Evolutionary conservation across 345 rosid genomes (phyloP), one percentile per base, ranked within the genome.

Genomic region (Odontarrhena argentea): DNA sequence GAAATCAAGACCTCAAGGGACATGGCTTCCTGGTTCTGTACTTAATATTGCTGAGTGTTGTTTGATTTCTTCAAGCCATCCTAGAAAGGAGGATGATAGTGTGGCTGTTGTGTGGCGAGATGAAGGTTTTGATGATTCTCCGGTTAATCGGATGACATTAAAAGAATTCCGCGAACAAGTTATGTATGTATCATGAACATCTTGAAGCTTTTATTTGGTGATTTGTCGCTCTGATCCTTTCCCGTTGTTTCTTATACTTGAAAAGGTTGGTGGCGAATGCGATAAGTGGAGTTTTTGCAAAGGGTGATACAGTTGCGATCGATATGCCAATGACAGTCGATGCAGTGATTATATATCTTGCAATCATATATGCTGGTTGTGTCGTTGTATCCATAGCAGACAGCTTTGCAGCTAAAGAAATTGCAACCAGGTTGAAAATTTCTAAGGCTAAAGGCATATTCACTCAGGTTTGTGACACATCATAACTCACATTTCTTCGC

Each of bases 371-470:
- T 5, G 94, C 87, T 1, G 98, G 97, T 54, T 82, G 53, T 65
- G 78, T 88, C 46, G 98, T 85, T 65, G 97, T 90, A 69, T 93
- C 98, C 36, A 90, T 93, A 36, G 97, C 98, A 52, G 98, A 93
- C 73, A 93, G 98, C 76, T 93, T 90, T 76, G 96, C 87, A 32
- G 80, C 97, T 2, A 85, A 68, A 70, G 98, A 93, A 76, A 90
- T 93, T 15, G 91, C 92, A 37, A 86, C 84, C 36, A 84, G 96
- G 68, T 76, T 93, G 70, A 86, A 73, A 11, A 77, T 93, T 35
- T 83, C 96, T 6, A 86, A 86, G 25, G 92, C 98, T 14, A 86
- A 83, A 77, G 94, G 87, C 63, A 83, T 93, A 50, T 90, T 93
- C 78, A 90, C 96, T 79, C 98, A 90, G 98, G 98, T 89, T 45